Conservation (phyloP, 2,329 filamentous ascomycete species). For the Colletotrichum ledebouriae region DNA sequence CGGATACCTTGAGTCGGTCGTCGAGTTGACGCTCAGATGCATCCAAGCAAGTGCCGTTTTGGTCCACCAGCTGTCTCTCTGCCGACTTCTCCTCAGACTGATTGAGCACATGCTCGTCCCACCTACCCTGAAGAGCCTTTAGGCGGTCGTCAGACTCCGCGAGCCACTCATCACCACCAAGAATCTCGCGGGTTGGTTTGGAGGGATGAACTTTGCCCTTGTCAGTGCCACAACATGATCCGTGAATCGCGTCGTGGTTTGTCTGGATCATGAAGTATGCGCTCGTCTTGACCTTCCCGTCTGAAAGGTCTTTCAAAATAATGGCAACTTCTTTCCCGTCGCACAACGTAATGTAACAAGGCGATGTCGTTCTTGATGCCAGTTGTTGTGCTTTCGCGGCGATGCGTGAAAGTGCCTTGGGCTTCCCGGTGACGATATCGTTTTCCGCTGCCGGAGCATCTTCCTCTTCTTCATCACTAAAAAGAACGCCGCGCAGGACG, state of each 20-base stretch:
- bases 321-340: conserved; percentile 61
- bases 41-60: conserved; percentile 30
- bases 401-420: neutral
- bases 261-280: conserved; percentile 67
- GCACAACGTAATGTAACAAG: conserved; percentile 70
- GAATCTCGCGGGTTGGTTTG: conserved; percentile 26
- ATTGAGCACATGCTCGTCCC: conserved; percentile 21
- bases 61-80: neutral
- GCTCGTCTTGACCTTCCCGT: conserved; percentile 59
- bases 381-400: conserved; percentile 45
- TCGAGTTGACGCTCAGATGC: conserved; percentile 44
- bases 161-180: conserved; percentile 45
- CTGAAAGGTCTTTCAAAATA: conserved; percentile 68
- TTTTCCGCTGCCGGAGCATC: neutral
- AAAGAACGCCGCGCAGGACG: conserved; percentile 56
- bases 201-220: neutral
- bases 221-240: neutral
- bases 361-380: conserved; percentile 59
- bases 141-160: conserved; percentile 47
- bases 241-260: conserved; percentile 63
- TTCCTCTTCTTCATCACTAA: conserved; percentile 16
- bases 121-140: conserved; percentile 37
- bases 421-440: neutral
- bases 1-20: neutral
- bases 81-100: neutral